Conservation (phyloP, 306 rosid species). For the Cicer bijugum region DNA sequence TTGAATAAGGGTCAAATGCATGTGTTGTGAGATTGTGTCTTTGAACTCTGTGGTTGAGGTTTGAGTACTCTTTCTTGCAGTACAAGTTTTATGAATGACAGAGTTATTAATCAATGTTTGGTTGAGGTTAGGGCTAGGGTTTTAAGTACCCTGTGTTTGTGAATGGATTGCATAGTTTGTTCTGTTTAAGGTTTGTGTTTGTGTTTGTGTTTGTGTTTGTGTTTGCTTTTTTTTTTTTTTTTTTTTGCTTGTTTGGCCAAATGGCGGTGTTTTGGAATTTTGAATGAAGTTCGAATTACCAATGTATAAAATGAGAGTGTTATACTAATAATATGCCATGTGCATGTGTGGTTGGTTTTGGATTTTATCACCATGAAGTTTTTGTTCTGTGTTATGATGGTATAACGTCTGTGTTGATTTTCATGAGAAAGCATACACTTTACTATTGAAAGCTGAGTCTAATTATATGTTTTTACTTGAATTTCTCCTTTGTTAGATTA, state of each 20-base stretch:
- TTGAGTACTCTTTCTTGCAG: no score
- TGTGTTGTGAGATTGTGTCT: no score
- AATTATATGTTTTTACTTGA: background rate
- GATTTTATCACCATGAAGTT: background rate
- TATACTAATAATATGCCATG: background rate
- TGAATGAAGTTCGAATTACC: conserved; percentile 6
- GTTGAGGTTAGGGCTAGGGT: conserved; percentile 46
- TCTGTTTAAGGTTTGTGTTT: conserved; percentile 29
- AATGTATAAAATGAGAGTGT: background rate
- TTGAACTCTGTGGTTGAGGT: no score
- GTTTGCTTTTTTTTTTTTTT: no score
- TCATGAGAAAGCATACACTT: conserved; percentile 11
- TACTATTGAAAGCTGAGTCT: conserved; percentile 12
- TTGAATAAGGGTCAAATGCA: no score
- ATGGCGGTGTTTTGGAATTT: conserved; percentile 8
- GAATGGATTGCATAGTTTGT: conserved; percentile 38
- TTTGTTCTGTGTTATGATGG: background rate
- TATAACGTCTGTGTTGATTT: conserved; percentile 10
- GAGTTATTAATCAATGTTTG: background rate
- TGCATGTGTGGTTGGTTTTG: conserved; percentile 26
- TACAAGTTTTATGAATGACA: no score
- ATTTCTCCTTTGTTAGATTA: background rate
- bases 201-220: no score
- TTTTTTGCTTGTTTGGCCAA: background rate
- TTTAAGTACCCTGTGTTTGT: conserved; percentile 15